A percentile compares a stretch with the other conserved stretches of the same genome.
Conservation (phyloP, 1,284 basidiomycete genomes). For the Anthracocystis setariae region DNA sequence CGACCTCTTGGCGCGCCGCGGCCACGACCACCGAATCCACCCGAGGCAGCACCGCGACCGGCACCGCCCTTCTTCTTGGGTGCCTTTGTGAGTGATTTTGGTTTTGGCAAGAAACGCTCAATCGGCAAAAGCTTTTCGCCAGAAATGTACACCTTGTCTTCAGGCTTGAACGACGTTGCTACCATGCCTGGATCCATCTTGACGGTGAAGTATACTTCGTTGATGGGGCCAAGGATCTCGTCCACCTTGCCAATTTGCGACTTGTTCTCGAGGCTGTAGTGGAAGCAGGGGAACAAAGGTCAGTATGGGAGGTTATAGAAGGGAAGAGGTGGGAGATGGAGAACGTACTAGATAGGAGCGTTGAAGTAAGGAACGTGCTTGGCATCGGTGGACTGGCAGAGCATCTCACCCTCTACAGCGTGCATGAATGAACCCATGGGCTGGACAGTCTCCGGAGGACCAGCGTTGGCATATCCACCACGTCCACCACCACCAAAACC, state of each 20-base stretch:
- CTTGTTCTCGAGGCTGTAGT: conserved; percentile 85
- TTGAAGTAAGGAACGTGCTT: conserved; percentile 91
- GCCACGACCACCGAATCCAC: conserved; percentile 38
- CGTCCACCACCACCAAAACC: conserved; percentile 55
- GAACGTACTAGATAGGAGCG: conserved; percentile 84
- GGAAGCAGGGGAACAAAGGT: background rate
- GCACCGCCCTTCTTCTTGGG: conserved; percentile 53
- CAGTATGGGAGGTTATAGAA: conserved; percentile 2
- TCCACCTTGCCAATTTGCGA: conserved; percentile 94
- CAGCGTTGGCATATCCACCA: conserved; percentile 56
- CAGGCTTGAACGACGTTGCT: conserved; percentile 92
- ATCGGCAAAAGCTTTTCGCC: conserved; percentile 95
- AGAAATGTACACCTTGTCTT: conserved; percentile 97
- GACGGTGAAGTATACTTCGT: conserved; percentile 97
- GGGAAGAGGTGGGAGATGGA: background rate
- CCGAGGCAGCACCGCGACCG: conserved; percentile 46
- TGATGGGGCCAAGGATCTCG: conserved; percentile 96
- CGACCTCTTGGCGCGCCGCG: conserved; percentile 3
- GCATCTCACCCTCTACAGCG: conserved; percentile 97
- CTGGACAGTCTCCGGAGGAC: conserved; percentile 65
- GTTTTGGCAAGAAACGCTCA: conserved; percentile 96
- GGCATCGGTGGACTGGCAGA: conserved; percentile 83
- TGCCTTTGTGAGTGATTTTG: conserved; percentile 73
- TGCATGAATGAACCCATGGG: conserved; percentile 70
- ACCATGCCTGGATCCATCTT: conserved; percentile 98